A percentile compares a stretch with the other conserved stretches of the same genome.
Conservation (phyloP, 2,329 filamentous ascomycete genomes). For the Helicocarpus griseus region DNA sequence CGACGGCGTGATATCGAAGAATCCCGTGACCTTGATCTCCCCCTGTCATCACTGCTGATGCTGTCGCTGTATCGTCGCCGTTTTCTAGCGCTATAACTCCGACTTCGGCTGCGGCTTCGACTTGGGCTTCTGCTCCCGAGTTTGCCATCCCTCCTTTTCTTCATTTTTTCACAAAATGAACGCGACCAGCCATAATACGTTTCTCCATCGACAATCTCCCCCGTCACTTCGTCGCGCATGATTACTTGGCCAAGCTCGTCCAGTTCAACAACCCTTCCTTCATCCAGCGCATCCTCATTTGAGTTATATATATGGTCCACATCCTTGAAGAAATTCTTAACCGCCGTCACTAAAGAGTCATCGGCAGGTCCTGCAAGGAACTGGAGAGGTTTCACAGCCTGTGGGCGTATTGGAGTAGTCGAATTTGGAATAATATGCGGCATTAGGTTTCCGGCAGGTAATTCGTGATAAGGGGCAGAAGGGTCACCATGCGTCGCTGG, state of each 20-base stretch:
- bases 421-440: conserved; percentile 70
- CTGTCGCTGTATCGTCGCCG: conserved; percentile 33
- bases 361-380: conserved; percentile 60
- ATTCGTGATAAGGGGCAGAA: conserved; percentile 65
- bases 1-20: conserved; percentile 20
- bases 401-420: conserved; percentile 60
- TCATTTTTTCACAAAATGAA: conserved; percentile 73
- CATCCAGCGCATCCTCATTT: conserved; percentile 37
- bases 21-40: conserved; percentile 21
- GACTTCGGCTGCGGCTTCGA: conserved; percentile 35
- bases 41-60: conserved; percentile 21
- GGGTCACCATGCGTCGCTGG: conserved; percentile 69
- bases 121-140: conserved; percentile 30
- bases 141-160: conserved; percentile 30
- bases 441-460: conserved; percentile 73
- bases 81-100: conserved; percentile 32
- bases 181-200: conserved; percentile 86
- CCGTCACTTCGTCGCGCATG: conserved; percentile 55
- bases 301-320: conserved; percentile 59
- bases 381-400: conserved; percentile 61
- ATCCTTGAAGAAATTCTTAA: conserved; percentile 61
- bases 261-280: conserved; percentile 50
- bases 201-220: conserved; percentile 54
- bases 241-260: conserved; percentile 65
- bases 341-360: conserved; percentile 53